Percentiles rank a stretch among this genome's conserved stretches.
Conservation (phyloP, 768 basidiomycete genomes). For the Krasilnikovozyma curviuscula region DNA sequence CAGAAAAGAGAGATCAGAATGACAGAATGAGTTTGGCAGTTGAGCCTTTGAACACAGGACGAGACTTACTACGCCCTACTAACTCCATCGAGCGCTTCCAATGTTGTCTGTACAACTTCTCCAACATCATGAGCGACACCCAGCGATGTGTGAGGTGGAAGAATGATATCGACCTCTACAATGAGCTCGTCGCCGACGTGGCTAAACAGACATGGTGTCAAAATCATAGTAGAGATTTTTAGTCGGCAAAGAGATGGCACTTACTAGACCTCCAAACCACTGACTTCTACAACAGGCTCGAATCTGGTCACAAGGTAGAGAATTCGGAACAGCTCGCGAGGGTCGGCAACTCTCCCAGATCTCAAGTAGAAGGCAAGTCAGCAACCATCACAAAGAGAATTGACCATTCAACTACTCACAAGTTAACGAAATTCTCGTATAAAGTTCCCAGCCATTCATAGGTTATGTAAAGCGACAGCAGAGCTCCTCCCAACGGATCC, state of each 20-base stretch:
- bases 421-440: constrained; percentile 7
- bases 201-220: too few relatives aligned
- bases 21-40: too few relatives aligned
- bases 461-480: constrained; percentile 8
- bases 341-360: too few relatives aligned
- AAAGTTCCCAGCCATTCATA: constrained; percentile 8
- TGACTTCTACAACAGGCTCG: too few relatives aligned
- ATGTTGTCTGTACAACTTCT: too few relatives aligned
- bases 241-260: not conserved
- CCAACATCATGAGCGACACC: constrained; percentile 9
- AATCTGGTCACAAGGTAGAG: not conserved
- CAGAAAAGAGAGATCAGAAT: too few relatives aligned
- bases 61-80: too few relatives aligned
- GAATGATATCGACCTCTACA: constrained; percentile 8
- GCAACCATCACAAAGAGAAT: constrained; percentile 4
- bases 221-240: too few relatives aligned
- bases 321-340: not conserved
- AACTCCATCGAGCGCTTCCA: too few relatives aligned
- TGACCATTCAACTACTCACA: too few relatives aligned
- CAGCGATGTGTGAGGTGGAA: constrained; percentile 5
- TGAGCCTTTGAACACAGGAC: too few relatives aligned
- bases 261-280: not conserved
- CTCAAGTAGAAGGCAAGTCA: not conserved
- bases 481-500: constrained; percentile 5
- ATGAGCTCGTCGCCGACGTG: constrained; percentile 6